These are phyloP conservation scores for Botrytis byssoidea DNA, from an alignment of 2,329 filamentous ascomycete genomes.

Conservation along the genomic window DNA sequence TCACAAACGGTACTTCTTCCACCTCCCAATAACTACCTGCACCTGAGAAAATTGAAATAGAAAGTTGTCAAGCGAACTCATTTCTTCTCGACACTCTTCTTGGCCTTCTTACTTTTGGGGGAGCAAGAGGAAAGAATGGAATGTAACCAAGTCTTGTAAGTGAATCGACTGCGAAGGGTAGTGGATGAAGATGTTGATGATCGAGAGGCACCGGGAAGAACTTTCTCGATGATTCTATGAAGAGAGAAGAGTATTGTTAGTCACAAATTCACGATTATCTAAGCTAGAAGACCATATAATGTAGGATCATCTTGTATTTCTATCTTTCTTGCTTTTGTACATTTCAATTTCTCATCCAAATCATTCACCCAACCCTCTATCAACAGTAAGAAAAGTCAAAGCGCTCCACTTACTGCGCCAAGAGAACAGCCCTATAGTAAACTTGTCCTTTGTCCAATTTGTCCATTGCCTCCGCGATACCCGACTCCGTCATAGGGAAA, in stretches of 20 bases:
- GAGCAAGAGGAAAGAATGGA: conserved; percentile 8
- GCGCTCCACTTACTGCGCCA: conserved; percentile 20
- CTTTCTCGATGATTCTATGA: conserved; percentile 15
- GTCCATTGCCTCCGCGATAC: conserved; percentile 51
- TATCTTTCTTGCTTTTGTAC: conserved; percentile 15
- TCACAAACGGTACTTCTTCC: not conserved
- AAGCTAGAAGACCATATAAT: not conserved
- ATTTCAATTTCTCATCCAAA: not conserved
- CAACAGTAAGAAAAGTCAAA: not conserved
- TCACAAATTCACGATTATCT: not conserved
- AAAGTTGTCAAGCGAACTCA: not conserved
- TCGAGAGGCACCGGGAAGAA: not conserved
- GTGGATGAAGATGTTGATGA: conserved; percentile 5
- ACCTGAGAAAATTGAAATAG: not conserved
- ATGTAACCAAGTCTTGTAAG: conserved; percentile 1
- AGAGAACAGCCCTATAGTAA: conserved; percentile 47
- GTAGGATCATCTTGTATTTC: conserved; percentile 13
- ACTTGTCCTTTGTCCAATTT: conserved; percentile 57
- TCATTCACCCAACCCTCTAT: not conserved
- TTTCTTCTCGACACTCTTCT: not conserved
- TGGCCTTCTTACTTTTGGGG: not conserved
- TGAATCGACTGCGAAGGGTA: not conserved
- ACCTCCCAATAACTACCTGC: not conserved
- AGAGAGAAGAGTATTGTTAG: not conserved
- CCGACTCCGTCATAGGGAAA: conserved; percentile 52